Evolutionary conservation across 2,329 filamentous ascomycete genomes (phyloP).

Genomic region (Tolypocladium sp.): DNA sequence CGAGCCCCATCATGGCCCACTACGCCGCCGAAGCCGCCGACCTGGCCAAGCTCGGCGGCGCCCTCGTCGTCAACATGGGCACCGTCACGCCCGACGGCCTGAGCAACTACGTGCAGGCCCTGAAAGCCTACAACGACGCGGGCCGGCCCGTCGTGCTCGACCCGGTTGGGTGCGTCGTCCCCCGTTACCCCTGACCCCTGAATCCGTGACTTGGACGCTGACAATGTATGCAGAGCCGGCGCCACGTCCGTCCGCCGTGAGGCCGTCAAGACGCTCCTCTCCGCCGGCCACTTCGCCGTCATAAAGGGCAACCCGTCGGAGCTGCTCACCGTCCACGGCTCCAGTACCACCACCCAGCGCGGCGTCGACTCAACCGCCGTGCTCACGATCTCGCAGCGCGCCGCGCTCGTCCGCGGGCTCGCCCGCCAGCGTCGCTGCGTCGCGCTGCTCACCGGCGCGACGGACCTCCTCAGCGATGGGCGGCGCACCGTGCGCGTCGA

Average conservation of each 20-base stretch:
- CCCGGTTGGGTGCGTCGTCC: slow-evolving; percentile 61
- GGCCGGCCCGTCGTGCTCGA: slow-evolving; percentile 75
- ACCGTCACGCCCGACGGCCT: slow-evolving; percentile 72
- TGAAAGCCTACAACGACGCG: slow-evolving; percentile 71
- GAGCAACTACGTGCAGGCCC: slow-evolving; percentile 61
- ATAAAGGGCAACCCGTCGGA: slow-evolving; percentile 95
- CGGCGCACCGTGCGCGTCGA: slow-evolving; percentile 53
- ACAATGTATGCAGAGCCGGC: slow-evolving; percentile 45
- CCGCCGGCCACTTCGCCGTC: slow-evolving; percentile 68
- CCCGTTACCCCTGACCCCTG: neutral
- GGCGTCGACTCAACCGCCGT: slow-evolving; percentile 73
- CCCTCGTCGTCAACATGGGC: slow-evolving; percentile 90
- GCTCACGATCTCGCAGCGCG: slow-evolving; percentile 42
- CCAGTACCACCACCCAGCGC: slow-evolving; percentile 45
- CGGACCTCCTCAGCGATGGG: slow-evolving; percentile 73
- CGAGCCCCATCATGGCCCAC: slow-evolving; percentile 90
- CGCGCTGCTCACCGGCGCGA: slow-evolving; percentile 72
- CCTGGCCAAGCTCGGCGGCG: slow-evolving; percentile 66
- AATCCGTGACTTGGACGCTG: neutral
- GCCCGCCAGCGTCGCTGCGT: slow-evolving; percentile 63
- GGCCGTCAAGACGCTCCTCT: slow-evolving; percentile 63
- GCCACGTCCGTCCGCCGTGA: slow-evolving; percentile 66
- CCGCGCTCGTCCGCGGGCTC: slow-evolving; percentile 53
- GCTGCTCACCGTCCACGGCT: slow-evolving; percentile 63
- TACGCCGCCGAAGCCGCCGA: slow-evolving; percentile 75